phyloP scores from a whole-genome alignment of 306 rosid genomes.

The Delonix regia region DNA sequence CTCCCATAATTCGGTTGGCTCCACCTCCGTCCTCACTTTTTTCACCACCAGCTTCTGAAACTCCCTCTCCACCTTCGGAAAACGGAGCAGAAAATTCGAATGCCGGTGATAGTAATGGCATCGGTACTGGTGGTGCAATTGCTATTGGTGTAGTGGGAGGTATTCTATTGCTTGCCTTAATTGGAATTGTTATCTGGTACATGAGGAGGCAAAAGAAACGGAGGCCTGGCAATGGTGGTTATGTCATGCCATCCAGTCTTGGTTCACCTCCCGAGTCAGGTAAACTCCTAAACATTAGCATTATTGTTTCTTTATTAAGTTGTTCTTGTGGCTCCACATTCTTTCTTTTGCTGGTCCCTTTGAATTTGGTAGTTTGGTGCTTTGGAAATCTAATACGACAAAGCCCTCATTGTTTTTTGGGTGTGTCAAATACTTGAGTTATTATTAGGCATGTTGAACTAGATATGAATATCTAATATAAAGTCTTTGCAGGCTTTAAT shows the following conservation, averaged over 20 bases:
- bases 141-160: conserved; percentile 61
- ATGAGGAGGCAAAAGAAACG: conserved; percentile 58
- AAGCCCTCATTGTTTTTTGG: background rate
- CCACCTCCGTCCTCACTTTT: conserved; percentile 49
- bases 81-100: conserved; percentile 42
- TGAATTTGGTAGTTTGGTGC: conserved; percentile 14
- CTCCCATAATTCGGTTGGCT: conserved; percentile 33
- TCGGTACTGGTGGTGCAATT: conserved; percentile 53
- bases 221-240: conserved; percentile 54
- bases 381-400: conserved; percentile 20
- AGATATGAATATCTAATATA: background rate
- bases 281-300: conserved; percentile 27
- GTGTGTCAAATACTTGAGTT: background rate
- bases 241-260: conserved; percentile 61
- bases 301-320: conserved; percentile 2
- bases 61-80: conserved; percentile 26
- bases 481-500: conserved; percentile 8
- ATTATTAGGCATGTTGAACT: background rate
- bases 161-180: conserved; percentile 53
- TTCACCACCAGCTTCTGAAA: conserved; percentile 34
- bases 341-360: conserved; percentile 1
- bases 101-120: conserved; percentile 44
- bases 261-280: conserved; percentile 72
- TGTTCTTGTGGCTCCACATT: background rate
- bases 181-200: conserved; percentile 73